Conservation (phyloP, 2,329 filamentous ascomycete species). For the Xylaria polymorpha region DNA sequence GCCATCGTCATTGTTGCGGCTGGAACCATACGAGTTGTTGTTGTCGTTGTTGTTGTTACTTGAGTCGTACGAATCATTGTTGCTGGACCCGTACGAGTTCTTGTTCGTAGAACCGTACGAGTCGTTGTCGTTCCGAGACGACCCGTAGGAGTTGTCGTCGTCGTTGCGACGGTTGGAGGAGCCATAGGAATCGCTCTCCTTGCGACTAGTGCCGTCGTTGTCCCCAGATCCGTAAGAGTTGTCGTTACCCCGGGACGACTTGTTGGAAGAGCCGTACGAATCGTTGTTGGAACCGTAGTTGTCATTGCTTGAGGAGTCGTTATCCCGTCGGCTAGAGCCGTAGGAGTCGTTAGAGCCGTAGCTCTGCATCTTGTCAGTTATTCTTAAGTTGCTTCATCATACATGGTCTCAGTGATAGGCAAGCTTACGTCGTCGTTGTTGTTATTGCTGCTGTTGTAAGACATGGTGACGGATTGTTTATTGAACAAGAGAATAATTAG, state of each 20-base stretch:
- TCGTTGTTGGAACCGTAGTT: constrained; percentile 39
- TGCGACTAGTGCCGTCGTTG: constrained; percentile 37
- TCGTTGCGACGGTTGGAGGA: constrained; percentile 37
- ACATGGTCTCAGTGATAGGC: background rate
- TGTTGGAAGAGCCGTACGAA: constrained; percentile 27
- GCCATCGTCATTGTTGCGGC: constrained; percentile 37
- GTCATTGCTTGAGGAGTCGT: constrained; percentile 17
- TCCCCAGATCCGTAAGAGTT: constrained; percentile 11
- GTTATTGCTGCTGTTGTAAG: constrained; percentile 55
- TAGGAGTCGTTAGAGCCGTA: constrained; percentile 41
- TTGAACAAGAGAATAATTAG: background rate
- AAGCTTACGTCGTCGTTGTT: constrained; percentile 54
- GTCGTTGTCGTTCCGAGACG: constrained; percentile 31
- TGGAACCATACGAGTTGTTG: constrained; percentile 29
- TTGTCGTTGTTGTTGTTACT: constrained; percentile 31
- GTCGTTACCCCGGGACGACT: constrained; percentile 30
- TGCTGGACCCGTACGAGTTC: constrained; percentile 30
- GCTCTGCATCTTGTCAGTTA: constrained; percentile 36
- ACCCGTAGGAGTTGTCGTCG: constrained; percentile 37
- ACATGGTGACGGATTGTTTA: constrained; percentile 51
- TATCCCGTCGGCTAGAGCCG: constrained; percentile 34
- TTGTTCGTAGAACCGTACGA: constrained; percentile 28
- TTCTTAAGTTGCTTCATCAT: background rate
- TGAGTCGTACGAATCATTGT: constrained; percentile 35
- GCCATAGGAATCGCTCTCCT: constrained; percentile 31